phyloP scores from a whole-genome alignment of 495 filamentous ascomycete species.

The Xylaria grammica region DNA sequence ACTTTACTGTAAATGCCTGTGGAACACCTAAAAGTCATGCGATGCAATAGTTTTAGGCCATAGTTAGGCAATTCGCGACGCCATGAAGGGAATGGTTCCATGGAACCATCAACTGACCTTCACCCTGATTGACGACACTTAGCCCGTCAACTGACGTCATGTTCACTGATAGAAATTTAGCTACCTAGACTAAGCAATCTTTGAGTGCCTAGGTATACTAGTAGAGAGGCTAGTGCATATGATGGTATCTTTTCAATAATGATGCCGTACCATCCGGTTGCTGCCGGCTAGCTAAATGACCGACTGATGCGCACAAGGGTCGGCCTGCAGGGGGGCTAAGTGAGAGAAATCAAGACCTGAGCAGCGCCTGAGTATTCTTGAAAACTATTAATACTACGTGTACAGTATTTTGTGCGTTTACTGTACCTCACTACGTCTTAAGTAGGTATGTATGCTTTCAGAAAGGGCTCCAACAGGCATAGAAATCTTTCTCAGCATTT shows the following conservation, averaged over 20 bases:
- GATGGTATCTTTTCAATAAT: not conserved
- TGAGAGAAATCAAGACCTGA: not conserved
- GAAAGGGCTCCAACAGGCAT: no score
- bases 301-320: slow-evolving; percentile 10
- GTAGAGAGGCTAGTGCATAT: no score
- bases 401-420: no score
- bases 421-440: no score
- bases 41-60: no score
- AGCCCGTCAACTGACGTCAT: slow-evolving; percentile 19
- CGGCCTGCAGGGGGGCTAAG: not conserved
- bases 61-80: not conserved
- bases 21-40: not conserved
- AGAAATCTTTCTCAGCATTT: not conserved
- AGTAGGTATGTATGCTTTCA: no score
- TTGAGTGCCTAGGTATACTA: not conserved
- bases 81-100: not conserved
- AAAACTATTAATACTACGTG: no score
- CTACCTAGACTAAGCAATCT: not conserved
- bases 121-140: slow-evolving; percentile 10
- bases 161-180: not conserved
- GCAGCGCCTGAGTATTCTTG: no score
- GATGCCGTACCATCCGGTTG: slow-evolving; percentile 15
- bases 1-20: no score
- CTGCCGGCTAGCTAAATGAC: not conserved
- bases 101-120: not conserved